Conservation (phyloP, 805 yeast species). For the Lipomyces oligophaga region DNA sequence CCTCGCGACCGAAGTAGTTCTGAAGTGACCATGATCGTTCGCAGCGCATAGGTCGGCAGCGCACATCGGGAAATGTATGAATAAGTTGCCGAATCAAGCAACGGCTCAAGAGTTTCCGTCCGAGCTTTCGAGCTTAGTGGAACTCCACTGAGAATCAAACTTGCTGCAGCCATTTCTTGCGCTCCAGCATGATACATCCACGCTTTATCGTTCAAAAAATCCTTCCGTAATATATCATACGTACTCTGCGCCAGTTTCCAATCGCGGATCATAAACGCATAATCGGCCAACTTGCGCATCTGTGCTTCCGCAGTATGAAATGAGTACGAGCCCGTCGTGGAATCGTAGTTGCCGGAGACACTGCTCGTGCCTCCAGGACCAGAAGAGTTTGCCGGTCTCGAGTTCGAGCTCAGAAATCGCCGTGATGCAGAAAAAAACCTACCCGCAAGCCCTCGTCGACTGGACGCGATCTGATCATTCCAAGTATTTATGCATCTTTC, state of each 20-base stretch:
- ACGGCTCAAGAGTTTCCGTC: slow-evolving; percentile 53
- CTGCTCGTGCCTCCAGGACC: no score
- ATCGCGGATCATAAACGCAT: slow-evolving; percentile 88
- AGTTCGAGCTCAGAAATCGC: slow-evolving; percentile 48
- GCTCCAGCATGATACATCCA: slow-evolving; percentile 77
- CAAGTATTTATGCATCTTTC: slow-evolving; percentile 72
- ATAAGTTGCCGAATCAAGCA: slow-evolving; percentile 68
- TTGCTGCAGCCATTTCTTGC: slow-evolving; percentile 77
- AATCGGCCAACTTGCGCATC: slow-evolving; percentile 81
- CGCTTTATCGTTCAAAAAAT: slow-evolving; percentile 70
- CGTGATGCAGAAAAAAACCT: slow-evolving; percentile 65
- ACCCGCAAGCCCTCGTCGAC: slow-evolving; percentile 67
- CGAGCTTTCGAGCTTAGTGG: slow-evolving; percentile 43
- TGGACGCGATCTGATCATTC: slow-evolving; percentile 59
- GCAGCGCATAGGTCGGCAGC: slow-evolving; percentile 63
- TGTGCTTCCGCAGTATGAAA: slow-evolving; percentile 65
- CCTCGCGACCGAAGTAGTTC: slow-evolving; percentile 57
- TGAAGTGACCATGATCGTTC: slow-evolving; percentile 61
- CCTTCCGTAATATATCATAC: slow-evolving; percentile 77
- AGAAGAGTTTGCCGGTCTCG: slow-evolving; percentile 29
- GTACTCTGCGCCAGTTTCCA: slow-evolving; percentile 78
- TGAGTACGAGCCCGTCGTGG: slow-evolving; percentile 55
- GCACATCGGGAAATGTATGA: slow-evolving; percentile 70
- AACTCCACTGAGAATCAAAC: slow-evolving; percentile 54
- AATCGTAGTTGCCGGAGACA: slow-evolving; percentile 46